A percentile compares a stretch with the other conserved stretches of the same genome.
Conservation (phyloP, 768 basidiomycete genomes). For the Nidula microcarpa region DNA sequence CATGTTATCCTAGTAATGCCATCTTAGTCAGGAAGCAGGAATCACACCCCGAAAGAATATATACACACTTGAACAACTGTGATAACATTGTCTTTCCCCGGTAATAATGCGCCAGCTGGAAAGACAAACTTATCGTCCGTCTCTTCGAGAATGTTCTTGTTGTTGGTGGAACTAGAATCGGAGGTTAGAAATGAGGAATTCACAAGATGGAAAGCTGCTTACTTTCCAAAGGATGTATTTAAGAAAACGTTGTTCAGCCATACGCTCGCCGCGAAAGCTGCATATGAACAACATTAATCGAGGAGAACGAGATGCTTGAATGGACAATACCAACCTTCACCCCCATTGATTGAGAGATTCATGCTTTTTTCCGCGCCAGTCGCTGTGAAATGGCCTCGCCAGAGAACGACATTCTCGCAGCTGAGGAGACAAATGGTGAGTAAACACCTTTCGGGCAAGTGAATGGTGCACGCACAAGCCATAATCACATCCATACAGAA, state of each 20-base stretch:
- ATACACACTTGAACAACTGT: slow-evolving; percentile 66
- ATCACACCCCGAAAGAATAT: not conserved
- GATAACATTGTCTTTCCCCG: slow-evolving; percentile 66
- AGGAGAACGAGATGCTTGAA: not conserved
- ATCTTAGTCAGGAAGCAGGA: not conserved
- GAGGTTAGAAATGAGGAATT: not conserved
- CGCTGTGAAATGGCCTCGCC: slow-evolving; percentile 76
- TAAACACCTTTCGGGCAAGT: not conserved
- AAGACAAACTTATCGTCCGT: slow-evolving; percentile 66
- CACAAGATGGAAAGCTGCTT: slow-evolving; percentile 13
- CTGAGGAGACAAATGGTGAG: slow-evolving; percentile 28
- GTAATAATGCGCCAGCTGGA: slow-evolving; percentile 48
- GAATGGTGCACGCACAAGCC: slow-evolving; percentile 56
- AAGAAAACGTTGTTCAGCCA: slow-evolving; percentile 77
- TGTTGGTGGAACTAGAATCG: slow-evolving; percentile 58
- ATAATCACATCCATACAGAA: slow-evolving; percentile 88
- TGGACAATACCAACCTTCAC: slow-evolving; percentile 46
- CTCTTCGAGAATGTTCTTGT: slow-evolving; percentile 55
- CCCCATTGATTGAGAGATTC: slow-evolving; percentile 79
- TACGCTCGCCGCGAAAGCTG: slow-evolving; percentile 79
- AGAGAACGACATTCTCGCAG: slow-evolving; percentile 79
- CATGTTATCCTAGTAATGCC: not conserved
- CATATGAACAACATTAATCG: not conserved
- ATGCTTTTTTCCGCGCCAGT: slow-evolving; percentile 59
- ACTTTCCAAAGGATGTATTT: slow-evolving; percentile 74